Base-by-base conservation (phyloP, 202 grass and related monocot genomes). In the Musa balbisiana region DNA sequence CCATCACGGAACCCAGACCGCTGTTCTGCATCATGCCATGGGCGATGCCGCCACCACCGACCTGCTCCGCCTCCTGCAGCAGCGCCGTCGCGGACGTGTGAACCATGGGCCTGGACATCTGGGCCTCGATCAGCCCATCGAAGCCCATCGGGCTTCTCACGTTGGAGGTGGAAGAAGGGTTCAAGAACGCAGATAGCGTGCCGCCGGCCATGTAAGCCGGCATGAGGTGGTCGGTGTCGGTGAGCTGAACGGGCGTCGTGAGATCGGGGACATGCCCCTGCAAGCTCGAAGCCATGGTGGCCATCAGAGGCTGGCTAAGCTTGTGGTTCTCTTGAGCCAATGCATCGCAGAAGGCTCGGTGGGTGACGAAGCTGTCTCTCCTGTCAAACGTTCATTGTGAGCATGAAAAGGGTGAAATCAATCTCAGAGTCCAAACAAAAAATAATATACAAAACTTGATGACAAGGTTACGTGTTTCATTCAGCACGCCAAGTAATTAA, bases 301-400 rank as follows among this genome's bases (percentile, higher is more conserved):
- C 84, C 87, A 92, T 89, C 74, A 89, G 86, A 3, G 87, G 78
- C 82, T 87, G 84, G 23, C 80, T 51, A 1, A 89, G 71, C 77
- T 87, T 76, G 66, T 79, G 85, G 87, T 85, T 98, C 71, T 93
- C 94, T 69, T 89, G 79, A 11, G 81, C 88, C 63, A 98, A 82
- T n/a, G 85, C 91, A 74, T 98, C 91, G 69, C 94, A 98, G 76
- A 92, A 98, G 0, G 91, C 91, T 64, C 94, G 80, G 72, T 98
- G 94, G 54, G 91, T 98, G 24, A 93, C 86, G 87, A 98, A 98
- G 85, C 88, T 94, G 80, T 94, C 91, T 33, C 91, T 87, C 87
- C 94, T 97, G 82, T 53, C 33, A 8, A 8, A 43, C 33, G 33
- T 8, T 0, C 4, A 43, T 0, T 43, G 33, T 43, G 33, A 43